Percentiles rank a stretch among this genome's conserved stretches.
These are phyloP conservation scores for Sporothrix variecibatus DNA, from an alignment of 2,329 filamentous ascomycete genomes.

Conservation along the genomic window DNA sequence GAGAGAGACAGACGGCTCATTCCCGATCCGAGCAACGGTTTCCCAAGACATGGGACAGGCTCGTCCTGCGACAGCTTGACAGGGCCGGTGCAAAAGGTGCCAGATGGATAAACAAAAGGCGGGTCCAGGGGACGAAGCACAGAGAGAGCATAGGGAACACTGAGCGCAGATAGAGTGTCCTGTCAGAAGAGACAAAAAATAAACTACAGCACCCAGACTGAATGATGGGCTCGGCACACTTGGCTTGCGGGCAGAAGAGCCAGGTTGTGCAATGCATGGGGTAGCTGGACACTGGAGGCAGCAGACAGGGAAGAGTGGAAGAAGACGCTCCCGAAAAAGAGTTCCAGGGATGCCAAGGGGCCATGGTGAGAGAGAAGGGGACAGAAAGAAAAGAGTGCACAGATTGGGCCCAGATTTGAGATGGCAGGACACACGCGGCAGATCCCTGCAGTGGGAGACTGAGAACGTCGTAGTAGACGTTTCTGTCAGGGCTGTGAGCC, in stretches of 20 bases:
- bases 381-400: neutral
- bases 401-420: neutral
- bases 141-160: too few species aligned
- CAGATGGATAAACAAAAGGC: conserved; percentile 15
- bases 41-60: conserved; percentile 7
- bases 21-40: conserved; percentile 12
- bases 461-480: neutral
- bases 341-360: conserved; percentile 5
- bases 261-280: neutral
- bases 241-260: neutral
- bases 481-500: neutral
- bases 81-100: neutral
- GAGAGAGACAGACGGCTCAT: conserved; percentile 11
- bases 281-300: neutral
- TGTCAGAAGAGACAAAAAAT: neutral
- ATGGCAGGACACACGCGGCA: conserved; percentile 4
- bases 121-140: neutral
- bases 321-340: conserved; percentile 19
- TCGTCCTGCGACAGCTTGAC: conserved; percentile 12
- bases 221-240: neutral
- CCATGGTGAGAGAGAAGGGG: neutral
- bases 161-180: neutral
- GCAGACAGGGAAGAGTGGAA: neutral
- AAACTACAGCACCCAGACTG: neutral
- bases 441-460: neutral